A percentile compares a stretch with the other conserved stretches of the same genome.
phyloP scores from a whole-genome alignment of 1,139 yeast genomes.

The Casaregolazyma suthepensis region DNA sequence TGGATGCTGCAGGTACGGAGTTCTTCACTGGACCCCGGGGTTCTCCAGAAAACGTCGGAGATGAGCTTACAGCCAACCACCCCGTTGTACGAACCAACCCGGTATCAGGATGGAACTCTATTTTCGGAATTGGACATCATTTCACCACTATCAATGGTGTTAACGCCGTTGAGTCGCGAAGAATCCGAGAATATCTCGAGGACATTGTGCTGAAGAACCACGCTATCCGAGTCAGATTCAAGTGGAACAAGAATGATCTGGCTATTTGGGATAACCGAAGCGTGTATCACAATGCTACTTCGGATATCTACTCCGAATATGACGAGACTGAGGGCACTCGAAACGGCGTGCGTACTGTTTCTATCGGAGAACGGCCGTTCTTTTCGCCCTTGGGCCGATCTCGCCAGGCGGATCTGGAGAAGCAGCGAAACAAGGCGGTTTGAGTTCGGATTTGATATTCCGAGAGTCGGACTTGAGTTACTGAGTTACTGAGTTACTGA shows the following conservation, averaged over 20 bases:
- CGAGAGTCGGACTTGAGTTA: too few relatives aligned
- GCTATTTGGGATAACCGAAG: constrained; percentile 38
- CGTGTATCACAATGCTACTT: constrained; percentile 29
- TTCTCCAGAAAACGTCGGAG: constrained; percentile 31
- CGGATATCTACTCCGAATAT: constrained; percentile 11
- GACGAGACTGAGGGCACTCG: constrained; percentile 13
- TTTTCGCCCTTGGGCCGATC: constrained; percentile 14
- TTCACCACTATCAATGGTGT: constrained; percentile 39
- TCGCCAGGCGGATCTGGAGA: constrained; percentile 15
- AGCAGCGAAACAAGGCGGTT: constrained; percentile 4
- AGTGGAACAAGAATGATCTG: constrained; percentile 53
- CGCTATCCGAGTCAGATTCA: constrained; percentile 38
- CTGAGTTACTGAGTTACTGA: too few relatives aligned
- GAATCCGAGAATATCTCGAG: constrained; percentile 15
- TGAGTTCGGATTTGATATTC: too few relatives aligned
- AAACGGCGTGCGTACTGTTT: constrained; percentile 26
- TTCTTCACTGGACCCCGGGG: constrained; percentile 34
- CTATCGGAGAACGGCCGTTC: constrained; percentile 28
- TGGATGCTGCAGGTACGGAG: constrained; percentile 35
- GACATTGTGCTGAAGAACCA: constrained; percentile 16
- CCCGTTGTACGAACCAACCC: constrained; percentile 45
- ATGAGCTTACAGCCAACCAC: constrained; percentile 32
- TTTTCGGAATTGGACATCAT: constrained; percentile 39
- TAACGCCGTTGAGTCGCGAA: constrained; percentile 33
- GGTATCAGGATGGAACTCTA: constrained; percentile 43